Evolutionary conservation across 805 yeast species (phyloP), one percentile per base, ranked within the genome.

Genomic region (Ogataea ramenticola): DNA sequence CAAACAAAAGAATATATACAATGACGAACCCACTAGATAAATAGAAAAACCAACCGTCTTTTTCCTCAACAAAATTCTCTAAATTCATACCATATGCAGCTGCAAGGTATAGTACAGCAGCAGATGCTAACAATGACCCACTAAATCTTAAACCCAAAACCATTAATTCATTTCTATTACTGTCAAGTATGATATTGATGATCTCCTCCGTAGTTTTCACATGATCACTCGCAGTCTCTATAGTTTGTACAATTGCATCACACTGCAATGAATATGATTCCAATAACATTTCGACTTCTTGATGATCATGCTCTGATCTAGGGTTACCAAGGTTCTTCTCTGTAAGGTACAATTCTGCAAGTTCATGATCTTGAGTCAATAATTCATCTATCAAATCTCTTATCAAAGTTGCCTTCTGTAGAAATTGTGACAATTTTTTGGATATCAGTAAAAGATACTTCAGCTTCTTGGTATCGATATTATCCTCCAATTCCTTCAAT

Each of bases 81-180:
- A 93, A 68, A 63, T 93, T 93, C 99, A 93, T 93, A 31, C 99
- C 99, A 62, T 90, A 93, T 11, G 88, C 67, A 0, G 96, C 84
- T 2, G 96, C 93, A 15, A 87, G 60, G 51, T 86, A 86, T 39
- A 95, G 67, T 1, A 93, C 83, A 15, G 82, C 76, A 2, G 95
- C 95, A 55, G 90, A 68, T 3, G 96, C 82, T 31, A 93, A 66
- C 45, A 95, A 71, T 0, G 95, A 93, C 22, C 88, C 80, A 41
- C 93, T 82, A 60, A 88, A 87, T 53, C 84, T 74, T 45, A 93
- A 69, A 3, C 96, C 95, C 34, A 93, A 68, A 26, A 89, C 61
- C 96, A 93, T 89, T 47, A 93, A 71, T 51, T 91, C 88, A 62
- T 93, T 93, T 62, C 99, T 76, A 62, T 93, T 91, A 1, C 97